Base-by-base conservation (phyloP, 306 rosid species). In the Cucurbita moschata region DNA sequence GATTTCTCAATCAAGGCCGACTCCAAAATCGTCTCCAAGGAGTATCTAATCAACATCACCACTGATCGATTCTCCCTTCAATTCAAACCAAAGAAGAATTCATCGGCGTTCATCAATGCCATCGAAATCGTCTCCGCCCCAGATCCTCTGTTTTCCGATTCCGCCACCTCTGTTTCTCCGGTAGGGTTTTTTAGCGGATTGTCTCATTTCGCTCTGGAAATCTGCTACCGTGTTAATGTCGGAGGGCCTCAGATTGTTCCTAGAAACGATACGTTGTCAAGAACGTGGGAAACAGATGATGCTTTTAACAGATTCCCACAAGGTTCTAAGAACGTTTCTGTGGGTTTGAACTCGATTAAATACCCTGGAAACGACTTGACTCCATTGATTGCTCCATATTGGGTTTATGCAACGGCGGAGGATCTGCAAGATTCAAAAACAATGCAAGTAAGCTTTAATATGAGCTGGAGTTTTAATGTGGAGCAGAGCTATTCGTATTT, bases 71-170 rank as follows among this genome's bases (percentile, higher is more conserved):
- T 93, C 76, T 90, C 96, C 2, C 86, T 90, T 4, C 79, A 74
- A 18, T 90, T 93, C 81, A 77, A 53, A 63, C 96, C 98, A 12
- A 82, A 78, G 66, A 83, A 83, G 80, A 68, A 79, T 1, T 87
- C 96, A 0, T 13, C 56, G 8, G 97, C 98, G 3, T 90, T 93
- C 76, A 73, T 93, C 73, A 93, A 88, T 66, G 97, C 91, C 10
- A 83, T 93, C 14, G 97, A 93, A 85, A 79, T 90, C 49, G 92
- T 90, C 73, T 90, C 98, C 0, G 96, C 89, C 18, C 96, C 98
- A 7, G 89, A 86, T 55, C 35, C 78, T 51, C 82, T 90, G 26
- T 72, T 88, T 18, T 60, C 81, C 0, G 83, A 85, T 53, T 60
- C 86, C 16, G 90, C 87, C 12, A 50, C 85, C 26, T 19, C 79